These are phyloP conservation scores for Magnolia officinalis DNA, from an alignment of 164 flowering plant species.

Conservation along the genomic window DNA sequence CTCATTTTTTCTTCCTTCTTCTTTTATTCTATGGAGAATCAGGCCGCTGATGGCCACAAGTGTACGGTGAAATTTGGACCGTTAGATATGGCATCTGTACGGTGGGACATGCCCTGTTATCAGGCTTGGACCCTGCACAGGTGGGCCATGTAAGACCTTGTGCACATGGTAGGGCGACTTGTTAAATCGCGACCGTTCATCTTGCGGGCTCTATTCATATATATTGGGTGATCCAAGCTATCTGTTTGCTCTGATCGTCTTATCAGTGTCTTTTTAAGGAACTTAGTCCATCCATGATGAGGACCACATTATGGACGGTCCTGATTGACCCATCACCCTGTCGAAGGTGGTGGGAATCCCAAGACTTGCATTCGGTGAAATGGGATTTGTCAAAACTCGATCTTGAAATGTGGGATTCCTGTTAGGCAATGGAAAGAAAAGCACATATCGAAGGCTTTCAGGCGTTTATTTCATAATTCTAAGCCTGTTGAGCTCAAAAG, in stretches of 20 bases:
- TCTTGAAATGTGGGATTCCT: too few species aligned
- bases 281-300: neutral
- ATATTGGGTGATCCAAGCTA: too few species aligned
- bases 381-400: too few species aligned
- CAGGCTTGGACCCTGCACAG: too few species aligned
- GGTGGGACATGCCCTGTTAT: too few species aligned
- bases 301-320: neutral
- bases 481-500: slow-evolving; percentile 20
- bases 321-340: neutral
- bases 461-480: neutral
- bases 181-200: too few species aligned
- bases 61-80: too few species aligned
- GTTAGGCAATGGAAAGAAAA: neutral
- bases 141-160: too few species aligned
- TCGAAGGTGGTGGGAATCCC: neutral
- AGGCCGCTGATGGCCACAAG: neutral
- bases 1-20: neutral
- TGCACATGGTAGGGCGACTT: too few species aligned
- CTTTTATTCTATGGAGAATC: neutral
- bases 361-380: neutral
- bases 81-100: too few species aligned
- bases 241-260: too few species aligned
- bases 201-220: too few species aligned
- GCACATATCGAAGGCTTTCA: slow-evolving; percentile 25
- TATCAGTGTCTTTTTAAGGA: neutral